phyloP scores from a whole-genome alignment of 2,329 filamentous ascomycete genomes.

The Leptographium galeiforme region DNA sequence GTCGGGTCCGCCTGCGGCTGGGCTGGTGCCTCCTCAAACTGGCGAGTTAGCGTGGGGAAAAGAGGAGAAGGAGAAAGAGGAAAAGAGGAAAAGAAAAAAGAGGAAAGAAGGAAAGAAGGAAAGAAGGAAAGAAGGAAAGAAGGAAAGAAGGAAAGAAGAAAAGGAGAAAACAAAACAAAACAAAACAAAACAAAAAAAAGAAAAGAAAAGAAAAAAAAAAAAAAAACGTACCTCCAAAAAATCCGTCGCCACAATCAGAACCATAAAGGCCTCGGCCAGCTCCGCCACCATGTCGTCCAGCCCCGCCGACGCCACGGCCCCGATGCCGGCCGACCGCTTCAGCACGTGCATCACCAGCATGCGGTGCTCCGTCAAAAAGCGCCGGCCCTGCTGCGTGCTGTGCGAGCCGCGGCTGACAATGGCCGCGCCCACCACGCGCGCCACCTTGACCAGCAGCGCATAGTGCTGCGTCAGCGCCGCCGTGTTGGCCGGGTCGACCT shows the following conservation, averaged over 20 bases:
- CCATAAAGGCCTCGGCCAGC: constrained; percentile 71
- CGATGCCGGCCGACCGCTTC: constrained; percentile 73
- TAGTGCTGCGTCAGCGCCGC: constrained; percentile 71
- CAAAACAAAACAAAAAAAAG: background rate
- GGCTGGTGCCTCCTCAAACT: constrained; percentile 27
- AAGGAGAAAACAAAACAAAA: too few species aligned
- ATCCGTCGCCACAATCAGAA: constrained; percentile 67
- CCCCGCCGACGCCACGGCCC: constrained; percentile 1
- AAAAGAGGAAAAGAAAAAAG: background rate
- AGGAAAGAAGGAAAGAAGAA: too few species aligned
- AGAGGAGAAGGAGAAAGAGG: background rate
- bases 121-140: constrained; percentile 1
- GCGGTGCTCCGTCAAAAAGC: constrained; percentile 72
- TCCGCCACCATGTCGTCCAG: constrained; percentile 56
- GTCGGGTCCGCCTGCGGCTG: constrained; percentile 17
- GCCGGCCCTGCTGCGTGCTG: constrained; percentile 66
- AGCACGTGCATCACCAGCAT: constrained; percentile 78
- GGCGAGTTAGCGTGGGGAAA: background rate
- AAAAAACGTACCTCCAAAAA: constrained; percentile 64
- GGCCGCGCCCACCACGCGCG: constrained; percentile 70
- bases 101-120: background rate
- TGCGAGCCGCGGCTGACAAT: constrained; percentile 71
- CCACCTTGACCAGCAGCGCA: constrained; percentile 62
- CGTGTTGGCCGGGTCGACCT: constrained; percentile 47
- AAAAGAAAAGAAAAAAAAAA: constrained; percentile 2